Percentiles rank a stretch among this genome's conserved stretches.
phyloP scores from a whole-genome alignment of 257 asterid species.

The Ocimum tenuiflorum region DNA sequence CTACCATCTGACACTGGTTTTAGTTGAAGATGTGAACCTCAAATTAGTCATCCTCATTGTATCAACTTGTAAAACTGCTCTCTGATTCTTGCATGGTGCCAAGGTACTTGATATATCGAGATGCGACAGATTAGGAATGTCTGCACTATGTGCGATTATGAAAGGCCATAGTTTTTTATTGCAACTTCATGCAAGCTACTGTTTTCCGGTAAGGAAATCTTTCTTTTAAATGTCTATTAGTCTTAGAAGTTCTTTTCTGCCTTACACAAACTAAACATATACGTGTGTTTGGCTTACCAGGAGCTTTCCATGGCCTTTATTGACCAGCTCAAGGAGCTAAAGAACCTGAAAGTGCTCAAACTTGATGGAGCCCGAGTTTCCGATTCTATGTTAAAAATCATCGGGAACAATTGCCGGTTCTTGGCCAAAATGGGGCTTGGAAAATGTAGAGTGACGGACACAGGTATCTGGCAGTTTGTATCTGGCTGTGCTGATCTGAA shows the following conservation, averaged over 20 bases:
- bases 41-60: background rate
- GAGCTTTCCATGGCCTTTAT: conserved; percentile 33
- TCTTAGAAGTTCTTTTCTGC: background rate
- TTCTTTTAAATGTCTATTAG: background rate
- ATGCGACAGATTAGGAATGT: conserved; percentile 46
- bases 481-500: conserved; percentile 41
- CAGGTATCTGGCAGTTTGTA: conserved; percentile 42
- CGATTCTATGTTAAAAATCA: conserved; percentile 31
- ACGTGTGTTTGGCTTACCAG: conserved; percentile 30
- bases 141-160: conserved; percentile 42
- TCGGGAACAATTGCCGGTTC: conserved; percentile 37
- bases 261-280: background rate
- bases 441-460: conserved; percentile 55
- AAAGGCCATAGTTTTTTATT: conserved; percentile 35
- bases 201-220: conserved; percentile 42
- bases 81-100: conserved; percentile 6
- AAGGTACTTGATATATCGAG: conserved; percentile 69
- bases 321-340: conserved; percentile 39
- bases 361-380: conserved; percentile 48
- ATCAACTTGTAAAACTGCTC: background rate
- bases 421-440: conserved; percentile 53
- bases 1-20: too few relatives aligned
- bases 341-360: conserved; percentile 35
- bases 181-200: conserved; percentile 61
- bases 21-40: background rate